phyloP scores from a whole-genome alignment of 805 yeast genomes.

The Henningerozyma blattae region DNA sequence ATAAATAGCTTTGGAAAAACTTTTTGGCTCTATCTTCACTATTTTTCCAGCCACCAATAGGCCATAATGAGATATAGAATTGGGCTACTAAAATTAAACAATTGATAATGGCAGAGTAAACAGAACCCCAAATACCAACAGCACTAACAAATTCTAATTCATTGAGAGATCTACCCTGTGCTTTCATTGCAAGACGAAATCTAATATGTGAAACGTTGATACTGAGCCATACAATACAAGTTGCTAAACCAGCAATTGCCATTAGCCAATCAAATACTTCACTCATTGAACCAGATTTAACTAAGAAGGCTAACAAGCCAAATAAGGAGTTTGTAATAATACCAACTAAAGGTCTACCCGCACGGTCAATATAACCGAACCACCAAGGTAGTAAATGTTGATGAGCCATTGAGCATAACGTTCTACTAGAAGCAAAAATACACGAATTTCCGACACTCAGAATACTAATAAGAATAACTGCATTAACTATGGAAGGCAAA shows the following conservation, averaged over 20 bases:
- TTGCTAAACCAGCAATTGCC: conserved; percentile 45
- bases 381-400: conserved; percentile 40
- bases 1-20: conserved; percentile 47
- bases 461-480: conserved; percentile 45
- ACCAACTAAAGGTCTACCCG: conserved; percentile 44
- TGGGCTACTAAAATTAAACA: conserved; percentile 46
- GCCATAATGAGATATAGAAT: conserved; percentile 62
- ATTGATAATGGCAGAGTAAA: conserved; percentile 39
- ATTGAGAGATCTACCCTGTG: conserved; percentile 24
- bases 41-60: conserved; percentile 30
- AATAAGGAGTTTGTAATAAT: conserved; percentile 29
- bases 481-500: conserved; percentile 46
- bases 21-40: conserved; percentile 29
- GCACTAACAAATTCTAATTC: conserved; percentile 11
- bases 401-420: conserved; percentile 38
- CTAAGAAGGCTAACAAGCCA: conserved; percentile 44
- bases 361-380: conserved; percentile 33
- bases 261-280: conserved; percentile 46
- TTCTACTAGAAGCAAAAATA: conserved; percentile 40
- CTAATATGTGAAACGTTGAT: conserved; percentile 42
- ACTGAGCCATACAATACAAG: conserved; percentile 47
- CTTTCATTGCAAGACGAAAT: conserved; percentile 44
- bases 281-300: conserved; percentile 35
- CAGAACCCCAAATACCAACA: conserved; percentile 47
- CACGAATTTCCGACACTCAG: conserved; percentile 33